A percentile compares a stretch with the other conserved stretches of the same genome.
Conservation (phyloP, 495 filamentous ascomycete genomes). For the Massariosphaeria phaeospora region DNA sequence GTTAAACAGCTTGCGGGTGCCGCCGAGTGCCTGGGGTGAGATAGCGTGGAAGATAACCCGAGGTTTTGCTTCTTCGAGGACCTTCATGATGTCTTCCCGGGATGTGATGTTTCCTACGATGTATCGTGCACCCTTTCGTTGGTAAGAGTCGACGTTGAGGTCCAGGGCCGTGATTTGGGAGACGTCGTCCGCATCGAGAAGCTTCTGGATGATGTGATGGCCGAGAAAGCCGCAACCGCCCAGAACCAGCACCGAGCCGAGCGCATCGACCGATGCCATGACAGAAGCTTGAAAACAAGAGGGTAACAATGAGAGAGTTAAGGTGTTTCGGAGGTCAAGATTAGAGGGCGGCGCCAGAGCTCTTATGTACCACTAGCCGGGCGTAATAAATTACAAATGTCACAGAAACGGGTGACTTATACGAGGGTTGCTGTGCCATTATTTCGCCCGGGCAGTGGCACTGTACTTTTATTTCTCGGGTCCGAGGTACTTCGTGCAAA, state of each 20-base stretch:
- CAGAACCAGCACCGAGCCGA: conserved; percentile 7
- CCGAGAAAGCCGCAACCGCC: conserved; percentile 19
- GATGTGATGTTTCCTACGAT: conserved; percentile 2
- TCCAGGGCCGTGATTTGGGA: conserved; percentile 5
- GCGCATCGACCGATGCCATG: background rate
- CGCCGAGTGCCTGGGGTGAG: background rate
- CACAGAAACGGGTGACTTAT: too few species aligned
- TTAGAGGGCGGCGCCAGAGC: too few species aligned
- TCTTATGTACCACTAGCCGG: too few species aligned
- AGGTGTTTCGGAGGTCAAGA: too few species aligned
- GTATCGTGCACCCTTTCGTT: background rate
- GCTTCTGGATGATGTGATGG: conserved; percentile 12
- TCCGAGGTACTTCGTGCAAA: too few species aligned
- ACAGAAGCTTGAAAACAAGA: too few species aligned
- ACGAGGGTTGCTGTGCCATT: too few species aligned
- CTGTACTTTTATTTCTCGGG: too few species aligned
- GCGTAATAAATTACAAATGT: too few species aligned
- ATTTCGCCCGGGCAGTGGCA: too few species aligned
- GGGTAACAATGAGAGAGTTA: too few species aligned
- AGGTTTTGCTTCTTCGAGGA: conserved; percentile 3
- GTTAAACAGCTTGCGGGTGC: background rate
- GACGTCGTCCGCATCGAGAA: background rate
- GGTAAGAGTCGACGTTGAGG: background rate
- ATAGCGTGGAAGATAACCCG: conserved; percentile 18
- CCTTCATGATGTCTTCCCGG: background rate